phyloP scores from a whole-genome alignment of 2,329 filamentous ascomycete genomes.

The Fusarium duplospermum region DNA sequence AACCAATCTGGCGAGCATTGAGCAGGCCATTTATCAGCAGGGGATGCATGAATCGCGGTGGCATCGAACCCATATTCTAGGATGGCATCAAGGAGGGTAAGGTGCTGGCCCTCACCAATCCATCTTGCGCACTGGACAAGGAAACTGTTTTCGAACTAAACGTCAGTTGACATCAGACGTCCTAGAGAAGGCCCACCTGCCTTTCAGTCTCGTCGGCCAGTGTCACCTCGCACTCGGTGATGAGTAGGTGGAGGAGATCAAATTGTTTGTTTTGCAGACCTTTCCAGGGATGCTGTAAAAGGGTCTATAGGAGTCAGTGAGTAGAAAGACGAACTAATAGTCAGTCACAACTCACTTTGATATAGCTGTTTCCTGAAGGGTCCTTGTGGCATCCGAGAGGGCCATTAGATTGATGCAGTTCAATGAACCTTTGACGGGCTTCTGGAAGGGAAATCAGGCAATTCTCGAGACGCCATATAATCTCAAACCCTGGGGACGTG shows the following conservation, averaged over 20 bases:
- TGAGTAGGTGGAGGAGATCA: not conserved
- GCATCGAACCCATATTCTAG: not conserved
- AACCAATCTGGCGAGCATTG: not conserved
- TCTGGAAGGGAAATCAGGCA: not conserved
- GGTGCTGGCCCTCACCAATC: not conserved
- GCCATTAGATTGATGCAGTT: not conserved
- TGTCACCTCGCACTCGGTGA: not conserved
- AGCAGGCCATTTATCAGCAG: not conserved
- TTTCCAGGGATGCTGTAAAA: not conserved
- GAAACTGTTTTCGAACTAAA: not conserved
- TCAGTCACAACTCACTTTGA: not conserved
- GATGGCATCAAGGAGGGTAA: not conserved
- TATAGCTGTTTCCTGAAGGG: not conserved
- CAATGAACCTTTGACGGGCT: not conserved
- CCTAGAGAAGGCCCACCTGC: too few species aligned
- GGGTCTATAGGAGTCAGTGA: not conserved
- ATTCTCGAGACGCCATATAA: rapidly evolving
- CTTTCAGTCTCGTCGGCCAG: not conserved
- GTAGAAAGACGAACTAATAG: rapidly evolving
- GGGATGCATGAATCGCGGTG: not conserved
- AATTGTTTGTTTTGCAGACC: rapidly evolving
- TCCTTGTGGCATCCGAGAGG: not conserved
- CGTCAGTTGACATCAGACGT: not conserved
- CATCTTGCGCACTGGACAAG: not conserved
- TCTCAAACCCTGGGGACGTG: not conserved